phyloP scores from a whole-genome alignment of 805 yeast species.

The Schwanniomyces pseudopolymorphus region DNA sequence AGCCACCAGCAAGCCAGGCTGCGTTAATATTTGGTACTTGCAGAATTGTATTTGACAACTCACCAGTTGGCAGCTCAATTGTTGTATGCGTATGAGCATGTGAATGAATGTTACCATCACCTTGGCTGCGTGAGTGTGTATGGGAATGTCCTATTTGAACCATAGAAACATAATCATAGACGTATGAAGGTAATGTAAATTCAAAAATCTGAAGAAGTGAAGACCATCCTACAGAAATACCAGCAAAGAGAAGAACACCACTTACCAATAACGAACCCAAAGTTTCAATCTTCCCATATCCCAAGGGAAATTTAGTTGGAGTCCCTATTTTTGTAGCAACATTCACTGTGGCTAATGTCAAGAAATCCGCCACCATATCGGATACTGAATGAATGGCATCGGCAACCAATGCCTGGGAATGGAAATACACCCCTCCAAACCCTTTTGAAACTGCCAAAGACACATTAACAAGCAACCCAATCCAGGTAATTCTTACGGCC shows the following conservation, averaged over 20 bases:
- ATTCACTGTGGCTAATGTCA: slow-evolving; percentile 86
- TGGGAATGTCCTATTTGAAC: slow-evolving; percentile 54
- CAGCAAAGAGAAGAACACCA: slow-evolving; percentile 79
- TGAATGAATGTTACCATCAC: slow-evolving; percentile 11
- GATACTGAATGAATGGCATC: slow-evolving; percentile 93
- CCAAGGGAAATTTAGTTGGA: slow-evolving; percentile 73
- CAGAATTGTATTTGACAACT: slow-evolving; percentile 12
- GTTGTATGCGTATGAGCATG: slow-evolving; percentile 9
- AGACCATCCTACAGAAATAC: slow-evolving; percentile 86
- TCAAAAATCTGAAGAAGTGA: slow-evolving; percentile 69
- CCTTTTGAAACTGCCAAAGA: slow-evolving; percentile 87
- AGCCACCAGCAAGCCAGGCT: slow-evolving; percentile 92
- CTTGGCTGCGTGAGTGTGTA: slow-evolving; percentile 36
- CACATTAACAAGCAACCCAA: slow-evolving; percentile 81
- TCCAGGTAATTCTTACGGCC: slow-evolving; percentile 90
- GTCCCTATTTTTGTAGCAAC: slow-evolving; percentile 57
- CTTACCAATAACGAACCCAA: slow-evolving; percentile 90
- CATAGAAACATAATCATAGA: slow-evolving; percentile 53
- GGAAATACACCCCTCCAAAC: slow-evolving; percentile 86
- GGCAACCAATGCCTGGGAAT: slow-evolving; percentile 91
- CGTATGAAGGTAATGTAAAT: slow-evolving; percentile 61
- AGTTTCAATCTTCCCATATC: slow-evolving; percentile 91
- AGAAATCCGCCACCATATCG: slow-evolving; percentile 84
- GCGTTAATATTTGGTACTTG: slow-evolving; percentile 70
- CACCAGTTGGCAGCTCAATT: slow-evolving; percentile 18